phyloP scores from a whole-genome alignment of 2,329 filamentous ascomycete species.

The Fusarium oxysporum region DNA sequence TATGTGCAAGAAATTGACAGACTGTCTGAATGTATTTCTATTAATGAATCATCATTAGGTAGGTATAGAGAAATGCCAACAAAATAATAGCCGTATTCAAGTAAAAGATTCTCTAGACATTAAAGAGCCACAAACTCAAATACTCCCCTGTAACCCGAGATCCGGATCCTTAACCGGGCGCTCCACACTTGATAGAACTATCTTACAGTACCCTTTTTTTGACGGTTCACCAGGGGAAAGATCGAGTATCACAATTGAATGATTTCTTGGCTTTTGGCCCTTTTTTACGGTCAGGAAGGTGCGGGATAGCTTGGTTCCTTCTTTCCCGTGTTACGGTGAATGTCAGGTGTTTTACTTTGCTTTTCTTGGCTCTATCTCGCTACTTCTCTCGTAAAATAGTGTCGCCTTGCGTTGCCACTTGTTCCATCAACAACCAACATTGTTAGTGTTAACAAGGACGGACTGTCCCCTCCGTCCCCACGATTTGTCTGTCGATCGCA shows the following conservation, averaged over 20 bases:
- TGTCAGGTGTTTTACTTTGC: neutral
- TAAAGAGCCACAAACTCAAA: neutral
- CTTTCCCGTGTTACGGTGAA: slow-evolving; percentile 8
- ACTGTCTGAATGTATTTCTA: neutral
- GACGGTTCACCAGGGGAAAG: slow-evolving; percentile 19
- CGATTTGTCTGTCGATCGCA: slow-evolving; percentile 34
- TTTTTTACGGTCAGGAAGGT: slow-evolving; percentile 29
- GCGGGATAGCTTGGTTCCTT: slow-evolving; percentile 3
- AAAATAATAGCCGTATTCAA: neutral
- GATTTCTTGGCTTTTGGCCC: slow-evolving; percentile 31
- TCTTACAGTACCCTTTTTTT: slow-evolving; percentile 10
- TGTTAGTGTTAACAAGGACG: slow-evolving; percentile 17
- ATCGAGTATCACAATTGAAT: slow-evolving; percentile 34
- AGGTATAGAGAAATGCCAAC: neutral
- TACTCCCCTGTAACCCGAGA: slow-evolving; percentile 15
- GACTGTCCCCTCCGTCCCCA: slow-evolving; percentile 28
- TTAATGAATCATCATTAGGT: neutral
- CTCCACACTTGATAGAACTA: slow-evolving; percentile 19
- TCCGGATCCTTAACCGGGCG: slow-evolving; percentile 12
- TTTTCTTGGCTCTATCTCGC: slow-evolving; percentile 3
- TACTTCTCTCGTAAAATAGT: neutral
- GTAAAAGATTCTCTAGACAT: neutral
- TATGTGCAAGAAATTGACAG: neutral
- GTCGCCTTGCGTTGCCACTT: slow-evolving; percentile 14
- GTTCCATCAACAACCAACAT: slow-evolving; percentile 10